phyloP scores from a whole-genome alignment of 140 eudicot species.

The Anethum foeniculum region DNA sequence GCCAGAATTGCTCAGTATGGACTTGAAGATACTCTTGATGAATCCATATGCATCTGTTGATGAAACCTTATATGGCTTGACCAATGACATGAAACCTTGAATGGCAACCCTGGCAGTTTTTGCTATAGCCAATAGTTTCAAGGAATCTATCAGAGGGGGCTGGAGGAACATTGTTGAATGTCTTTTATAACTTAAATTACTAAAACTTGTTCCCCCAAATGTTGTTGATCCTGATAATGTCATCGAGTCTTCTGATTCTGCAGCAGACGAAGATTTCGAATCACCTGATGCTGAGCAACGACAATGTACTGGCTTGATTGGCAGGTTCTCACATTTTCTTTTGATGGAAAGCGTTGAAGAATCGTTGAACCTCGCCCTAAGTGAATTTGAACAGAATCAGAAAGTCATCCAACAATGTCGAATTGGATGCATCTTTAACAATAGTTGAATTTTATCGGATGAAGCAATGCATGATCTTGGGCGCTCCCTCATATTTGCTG shows the following conservation, averaged over 20 bases:
- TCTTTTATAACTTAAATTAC: conserved; percentile 56
- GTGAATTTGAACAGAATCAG: conserved; percentile 80
- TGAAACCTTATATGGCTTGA: conserved; percentile 29
- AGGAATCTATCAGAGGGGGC: conserved; percentile 65
- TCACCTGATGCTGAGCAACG: conserved; percentile 32
- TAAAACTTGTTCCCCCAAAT: conserved; percentile 60
- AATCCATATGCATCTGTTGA: conserved; percentile 89
- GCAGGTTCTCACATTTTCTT: conserved; percentile 51
- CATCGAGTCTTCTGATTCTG: conserved; percentile 21
- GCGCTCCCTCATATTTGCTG: conserved; percentile 61
- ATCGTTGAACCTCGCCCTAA: conserved; percentile 47
- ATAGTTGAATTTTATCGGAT: conserved; percentile 50
- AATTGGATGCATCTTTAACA: conserved; percentile 62
- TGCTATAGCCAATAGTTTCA: conserved; percentile 73
- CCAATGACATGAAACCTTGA: conserved; percentile 80
- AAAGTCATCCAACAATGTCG: conserved; percentile 80
- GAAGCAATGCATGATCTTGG: conserved; percentile 73
- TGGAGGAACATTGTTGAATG: conserved; percentile 85
- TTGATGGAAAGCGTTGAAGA: conserved; percentile 79
- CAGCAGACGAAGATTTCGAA: conserved; percentile 1
- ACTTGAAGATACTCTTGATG: conserved; percentile 68
- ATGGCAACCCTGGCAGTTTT: conserved; percentile 91
- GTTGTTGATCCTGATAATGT: conserved; percentile 33
- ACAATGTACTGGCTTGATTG: conserved; percentile 37
- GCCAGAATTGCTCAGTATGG: conserved; percentile 78